Base-by-base conservation (phyloP, 306 rosid species). In the Coriaria nepalensis region DNA sequence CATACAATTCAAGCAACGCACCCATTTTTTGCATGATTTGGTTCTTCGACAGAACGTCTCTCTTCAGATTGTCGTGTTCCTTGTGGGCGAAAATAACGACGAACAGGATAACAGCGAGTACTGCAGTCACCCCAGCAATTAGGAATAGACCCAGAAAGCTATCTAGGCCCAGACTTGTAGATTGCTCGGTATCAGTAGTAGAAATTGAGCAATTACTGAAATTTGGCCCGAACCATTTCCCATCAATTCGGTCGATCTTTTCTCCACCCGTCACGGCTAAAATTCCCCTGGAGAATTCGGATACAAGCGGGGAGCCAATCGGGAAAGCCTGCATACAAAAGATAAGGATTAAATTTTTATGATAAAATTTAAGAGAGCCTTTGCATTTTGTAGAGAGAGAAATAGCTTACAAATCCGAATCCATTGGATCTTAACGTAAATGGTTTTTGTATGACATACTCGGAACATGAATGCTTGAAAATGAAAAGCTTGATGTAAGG, bases 331-430 rank as follows among this genome's bases (percentile, higher is more conserved):
- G 12, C 33, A 40, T 29, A 10, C 9, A 20, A n/a, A 8, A 52
- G 6, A 13, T 6, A 6, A 2, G 6, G 9, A 12, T 20, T 20
- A 20, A 37, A 13, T 34, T 10, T 10, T 12, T 4, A 6, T 14
- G 37, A 8, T 44, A 20, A 20, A 20, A 9, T 20, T 20, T 20
- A 20, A 20, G 8, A 2, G 13, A 47, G 52, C 29, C 4, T 20
- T 10, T 20, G 37, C 5, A 43, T 10, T 6, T 47, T 0, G 10
- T 35, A 33, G 37, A 47, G 50, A 49, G 9, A 57, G 33, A 33
- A 9, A 14, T 46, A 44, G 47, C 75, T 82, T 56, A 82, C 93
- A 58, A 78, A 82, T 29, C 73, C 94, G 62, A 69, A 76, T 8
- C 94, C 88, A 6, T 61, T 85, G 0, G 67, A 47, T 41, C 58